Evolutionary conservation across 805 yeast species (phyloP).

Genomic region (Barnettozyma californica): DNA sequence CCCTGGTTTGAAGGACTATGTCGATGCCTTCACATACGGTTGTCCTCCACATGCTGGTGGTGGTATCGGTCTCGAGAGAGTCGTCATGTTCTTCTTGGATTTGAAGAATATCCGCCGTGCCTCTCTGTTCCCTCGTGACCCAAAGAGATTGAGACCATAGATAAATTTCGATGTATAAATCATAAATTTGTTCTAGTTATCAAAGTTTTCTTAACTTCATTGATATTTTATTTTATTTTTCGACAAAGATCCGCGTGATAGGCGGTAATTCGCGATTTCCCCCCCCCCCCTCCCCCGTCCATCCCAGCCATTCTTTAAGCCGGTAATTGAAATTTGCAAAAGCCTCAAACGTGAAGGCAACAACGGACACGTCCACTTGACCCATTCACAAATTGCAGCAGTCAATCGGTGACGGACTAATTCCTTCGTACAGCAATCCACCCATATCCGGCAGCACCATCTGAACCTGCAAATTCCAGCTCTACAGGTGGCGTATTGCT

Average conservation of each 20-base stretch:
- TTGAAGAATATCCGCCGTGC: conserved; percentile 97
- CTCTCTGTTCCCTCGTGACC: conserved; percentile 99
- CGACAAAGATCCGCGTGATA: neutral
- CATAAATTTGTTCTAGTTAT: neutral
- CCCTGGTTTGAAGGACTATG: conserved; percentile 85
- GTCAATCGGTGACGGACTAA: neutral
- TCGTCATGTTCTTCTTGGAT: conserved; percentile 95
- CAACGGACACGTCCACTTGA: neutral
- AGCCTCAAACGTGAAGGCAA: neutral
- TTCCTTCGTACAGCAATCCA: neutral
- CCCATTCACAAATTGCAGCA: neutral
- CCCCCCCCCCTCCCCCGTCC: neutral
- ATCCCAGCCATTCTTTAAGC: neutral
- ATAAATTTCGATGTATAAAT: neutral
- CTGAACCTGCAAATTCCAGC: neutral
- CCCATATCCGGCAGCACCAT: neutral
- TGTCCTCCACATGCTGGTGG: conserved; percentile 99
- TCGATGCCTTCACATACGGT: conserved; percentile 88
- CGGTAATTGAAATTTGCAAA: neutral
- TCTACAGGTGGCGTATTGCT: neutral
- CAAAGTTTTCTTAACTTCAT: too few relatives aligned
- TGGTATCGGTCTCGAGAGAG: conserved; percentile 98
- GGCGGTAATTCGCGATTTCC: neutral
- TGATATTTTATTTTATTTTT: too few relatives aligned
- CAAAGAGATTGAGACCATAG: conserved; percentile 84